Base-by-base conservation (phyloP, 176 grass and related monocot species). In the Hsuehochloa calcarea region DNA sequence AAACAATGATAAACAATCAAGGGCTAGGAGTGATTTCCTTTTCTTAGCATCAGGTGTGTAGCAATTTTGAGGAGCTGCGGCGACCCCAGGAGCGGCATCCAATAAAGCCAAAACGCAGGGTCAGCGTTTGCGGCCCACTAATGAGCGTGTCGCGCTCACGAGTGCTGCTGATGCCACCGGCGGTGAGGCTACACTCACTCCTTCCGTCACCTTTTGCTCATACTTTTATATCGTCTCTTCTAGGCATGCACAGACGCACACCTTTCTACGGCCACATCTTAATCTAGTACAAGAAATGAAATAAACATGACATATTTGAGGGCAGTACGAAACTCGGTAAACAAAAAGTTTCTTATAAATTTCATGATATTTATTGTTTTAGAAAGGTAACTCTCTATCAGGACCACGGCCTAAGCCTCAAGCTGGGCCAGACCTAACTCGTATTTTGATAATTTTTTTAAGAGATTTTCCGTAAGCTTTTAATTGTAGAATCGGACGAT, bases 101-200 rank as follows among this genome's bases (percentile, higher is more conserved):
- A 38, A 77, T 71, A 86, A 90, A 90, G 83, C 44, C 22, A 12
- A 77, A 26, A 61, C 40, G 47, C 23, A 56, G 72, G 31, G 55
- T 43, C 59, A 3, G 44, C 79, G n/a, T 61, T 60, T 77, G 71
- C 39, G 51, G 51, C 5, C 62, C 77, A 75, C 77, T 69, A 55
- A n/a, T 29, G n/a, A 72, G 41, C 16, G 55, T 68, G 87, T 80
- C 77, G 82, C 61, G 68, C 82, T 84, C 51, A 27, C 70, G 8
- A 59, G 64, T 23, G 68, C 4, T 23, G 58, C 26, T 37, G 38
- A 1, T 59, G 75, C 49, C 49, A 29, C 14, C 27, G 1, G 9
- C 38, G 60, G 87, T 85, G 76, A 80, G 70, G 76, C 35, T 89
- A 89, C 87, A 79, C 15, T 17, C 9, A 1, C 1, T 26, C 22